These are phyloP conservation scores for Aureobasidium sp. DNA, from an alignment of 2,329 filamentous ascomycete species.

Conservation along the genomic window DNA sequence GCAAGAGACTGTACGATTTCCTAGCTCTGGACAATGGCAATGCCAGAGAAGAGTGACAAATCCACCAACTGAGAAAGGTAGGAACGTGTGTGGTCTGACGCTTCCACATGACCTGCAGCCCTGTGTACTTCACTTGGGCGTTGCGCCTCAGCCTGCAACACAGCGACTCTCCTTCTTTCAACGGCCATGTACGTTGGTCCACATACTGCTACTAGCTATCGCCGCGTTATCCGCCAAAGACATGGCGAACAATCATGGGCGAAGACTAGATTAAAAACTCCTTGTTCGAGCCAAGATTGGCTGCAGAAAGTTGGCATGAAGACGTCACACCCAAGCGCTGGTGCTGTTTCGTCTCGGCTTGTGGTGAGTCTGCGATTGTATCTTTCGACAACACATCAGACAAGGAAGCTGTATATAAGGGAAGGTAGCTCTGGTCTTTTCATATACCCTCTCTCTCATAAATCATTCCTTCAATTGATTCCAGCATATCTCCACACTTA, in stretches of 20 bases:
- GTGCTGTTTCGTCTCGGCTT: constrained; percentile 1
- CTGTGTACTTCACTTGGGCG: not conserved
- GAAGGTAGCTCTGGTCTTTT: not conserved
- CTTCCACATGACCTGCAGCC: constrained; percentile 5
- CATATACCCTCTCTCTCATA: not conserved
- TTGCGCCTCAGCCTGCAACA: constrained; percentile 1
- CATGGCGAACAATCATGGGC: not conserved
- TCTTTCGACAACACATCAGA: not conserved
- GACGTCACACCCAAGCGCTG: not conserved
- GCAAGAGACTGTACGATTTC: not conserved
- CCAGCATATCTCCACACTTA: not conserved
- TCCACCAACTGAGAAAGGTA: not conserved
- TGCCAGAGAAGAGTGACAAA: not conserved
- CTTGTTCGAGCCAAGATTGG: not conserved
- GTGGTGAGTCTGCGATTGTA: not conserved
- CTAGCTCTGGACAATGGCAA: not conserved
- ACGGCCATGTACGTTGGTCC: not conserved
- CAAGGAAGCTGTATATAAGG: constrained; percentile 1
- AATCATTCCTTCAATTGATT: not conserved
- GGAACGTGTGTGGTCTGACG: constrained; percentile 3
- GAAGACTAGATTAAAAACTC: constrained; percentile 4
- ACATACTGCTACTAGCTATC: not conserved
- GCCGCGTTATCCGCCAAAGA: not conserved
- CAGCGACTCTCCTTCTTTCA: not conserved
- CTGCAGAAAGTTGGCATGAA: constrained; percentile 7